These are phyloP conservation scores for Gorgonomyces haynaldii DNA, from an alignment of 192 early-diverging fungal genomes.

Conservation along the genomic window DNA sequence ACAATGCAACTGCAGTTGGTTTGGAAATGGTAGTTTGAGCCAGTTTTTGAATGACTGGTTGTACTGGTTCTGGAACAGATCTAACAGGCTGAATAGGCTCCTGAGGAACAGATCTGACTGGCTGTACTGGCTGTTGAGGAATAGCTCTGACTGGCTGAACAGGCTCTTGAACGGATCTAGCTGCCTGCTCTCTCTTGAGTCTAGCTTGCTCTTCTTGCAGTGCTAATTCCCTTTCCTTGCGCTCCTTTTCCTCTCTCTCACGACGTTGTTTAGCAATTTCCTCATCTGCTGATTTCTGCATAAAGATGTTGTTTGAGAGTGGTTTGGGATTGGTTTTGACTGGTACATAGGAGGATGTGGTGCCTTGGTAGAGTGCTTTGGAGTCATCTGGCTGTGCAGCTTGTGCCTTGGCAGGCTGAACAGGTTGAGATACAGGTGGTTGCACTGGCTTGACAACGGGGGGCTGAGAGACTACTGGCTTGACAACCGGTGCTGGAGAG, in stretches of 20 bases:
- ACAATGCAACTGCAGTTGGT: conserved; percentile 55
- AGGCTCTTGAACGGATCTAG: conserved; percentile 9
- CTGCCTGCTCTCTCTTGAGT: too few relatives aligned
- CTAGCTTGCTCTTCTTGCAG: conserved; percentile 12
- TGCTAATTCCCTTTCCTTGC: conserved; percentile 17
- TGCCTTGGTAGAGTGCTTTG: neutral
- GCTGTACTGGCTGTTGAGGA: too few relatives aligned
- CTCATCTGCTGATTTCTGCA: neutral
- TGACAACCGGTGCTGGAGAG: too few relatives aligned
- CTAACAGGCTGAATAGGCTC: too few relatives aligned
- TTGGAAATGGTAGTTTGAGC: neutral
- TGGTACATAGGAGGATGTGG: conserved; percentile 15
- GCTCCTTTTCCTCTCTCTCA: conserved; percentile 9
- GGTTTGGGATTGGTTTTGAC: conserved; percentile 23
- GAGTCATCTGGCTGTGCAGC: conserved; percentile 1
- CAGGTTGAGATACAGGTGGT: conserved; percentile 1
- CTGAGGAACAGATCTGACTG: too few relatives aligned
- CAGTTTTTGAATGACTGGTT: neutral
- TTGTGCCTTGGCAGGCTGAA: neutral
- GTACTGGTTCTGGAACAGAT: conserved; percentile 4
- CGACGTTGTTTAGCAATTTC: conserved; percentile 3
- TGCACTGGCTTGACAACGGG: neutral
- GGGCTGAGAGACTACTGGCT: conserved; percentile 10
- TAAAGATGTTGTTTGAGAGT: conserved; percentile 3
- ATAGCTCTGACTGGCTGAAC: conserved; percentile 12